Evolutionary conservation across 2,329 filamentous ascomycete genomes (phyloP), one percentile per base, ranked within the genome.

Genomic region (Hawksworthiomyces lignivorus): DNA sequence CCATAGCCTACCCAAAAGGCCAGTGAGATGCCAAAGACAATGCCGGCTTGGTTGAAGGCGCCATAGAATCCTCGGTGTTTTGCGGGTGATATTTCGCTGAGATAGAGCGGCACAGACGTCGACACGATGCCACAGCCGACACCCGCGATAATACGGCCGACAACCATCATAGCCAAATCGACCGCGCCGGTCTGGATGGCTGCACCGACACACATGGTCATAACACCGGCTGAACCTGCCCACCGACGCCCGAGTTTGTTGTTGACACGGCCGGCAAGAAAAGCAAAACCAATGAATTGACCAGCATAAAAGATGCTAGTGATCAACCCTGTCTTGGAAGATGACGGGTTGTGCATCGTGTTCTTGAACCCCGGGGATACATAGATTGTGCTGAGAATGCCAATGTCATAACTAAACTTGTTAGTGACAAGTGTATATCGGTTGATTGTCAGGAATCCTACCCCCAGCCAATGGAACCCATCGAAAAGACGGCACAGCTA

Each of bases 1-100:
- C 54, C 56, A 34, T 60, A 62, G 26, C 58, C 58, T 20, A 59
- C 52, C 58, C 58, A 61, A 41, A 39, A 46, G 17, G 48, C 48
- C 29, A 52, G 32, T 12, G 47, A 50, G 28, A 50, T 52, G 28
- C 50, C 48, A 15, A 39, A 47, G 21, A 51, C 48, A 18, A 52
- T 52, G 26, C 45, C 46, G 30, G 45, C 48, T 22, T 52, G 50
- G 41, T 52, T 51, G 28, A 44, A 44, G 24, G 48, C 48, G 19
- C 47, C 50, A 32, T 48, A 51, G 41, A 46, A 38, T 14, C 50
- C 50, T n/a, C 50, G 50, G 20, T 41, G 40, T 32, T 36, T 38
- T 18, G 50, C 48, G 2, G 48, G 47, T 24, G 50, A 40, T 19
- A 50, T 45, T 33, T 52, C 50, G 12, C 39, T 45, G 8, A 51